Evolutionary conservation across 1,139 yeast species (phyloP).

Genomic region (Geotrichum klebahnii): DNA sequence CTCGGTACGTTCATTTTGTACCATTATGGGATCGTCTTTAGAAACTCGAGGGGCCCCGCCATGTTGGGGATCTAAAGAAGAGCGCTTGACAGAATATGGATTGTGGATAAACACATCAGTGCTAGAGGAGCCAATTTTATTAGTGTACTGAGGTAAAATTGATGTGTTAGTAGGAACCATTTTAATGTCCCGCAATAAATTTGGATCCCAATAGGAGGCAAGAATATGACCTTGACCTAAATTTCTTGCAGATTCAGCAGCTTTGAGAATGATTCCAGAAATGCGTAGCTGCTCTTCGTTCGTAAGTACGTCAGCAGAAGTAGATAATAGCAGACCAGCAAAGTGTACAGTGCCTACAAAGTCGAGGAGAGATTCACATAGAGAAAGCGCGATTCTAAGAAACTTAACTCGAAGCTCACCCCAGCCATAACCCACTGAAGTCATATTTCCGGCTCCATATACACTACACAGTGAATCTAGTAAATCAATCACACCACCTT

Average conservation of each 20-base stretch:
- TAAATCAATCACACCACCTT: constrained; percentile 28
- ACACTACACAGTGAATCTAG: constrained; percentile 35
- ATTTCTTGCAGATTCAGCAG: constrained; percentile 33
- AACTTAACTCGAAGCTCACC: constrained; percentile 54
- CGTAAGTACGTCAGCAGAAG: constrained; percentile 50
- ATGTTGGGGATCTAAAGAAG: constrained; percentile 5
- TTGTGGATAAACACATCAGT: constrained; percentile 40
- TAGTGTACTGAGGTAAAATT: constrained; percentile 19
- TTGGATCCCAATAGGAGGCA: constrained; percentile 66
- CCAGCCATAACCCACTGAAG: constrained; percentile 48
- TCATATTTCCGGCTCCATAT: constrained; percentile 35
- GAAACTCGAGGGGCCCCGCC: constrained; percentile 6
- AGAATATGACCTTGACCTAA: constrained; percentile 34
- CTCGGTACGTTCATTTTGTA: constrained; percentile 33
- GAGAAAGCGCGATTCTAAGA: constrained; percentile 51
- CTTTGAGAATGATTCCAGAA: constrained; percentile 33
- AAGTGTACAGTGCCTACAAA: constrained; percentile 46
- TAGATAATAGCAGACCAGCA: constrained; percentile 52
- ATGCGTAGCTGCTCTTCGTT: constrained; percentile 48
- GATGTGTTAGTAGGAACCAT: constrained; percentile 20
- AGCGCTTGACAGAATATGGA: constrained; percentile 38
- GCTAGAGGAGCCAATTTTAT: constrained; percentile 1
- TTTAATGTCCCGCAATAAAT: constrained; percentile 51
- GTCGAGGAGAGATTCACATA: constrained; percentile 53
- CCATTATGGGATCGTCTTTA: constrained; percentile 24